Percentiles rank a stretch among this genome's conserved stretches.
Conservation (phyloP, 1,284 basidiomycete genomes). For the Tremellales sp. region DNA sequence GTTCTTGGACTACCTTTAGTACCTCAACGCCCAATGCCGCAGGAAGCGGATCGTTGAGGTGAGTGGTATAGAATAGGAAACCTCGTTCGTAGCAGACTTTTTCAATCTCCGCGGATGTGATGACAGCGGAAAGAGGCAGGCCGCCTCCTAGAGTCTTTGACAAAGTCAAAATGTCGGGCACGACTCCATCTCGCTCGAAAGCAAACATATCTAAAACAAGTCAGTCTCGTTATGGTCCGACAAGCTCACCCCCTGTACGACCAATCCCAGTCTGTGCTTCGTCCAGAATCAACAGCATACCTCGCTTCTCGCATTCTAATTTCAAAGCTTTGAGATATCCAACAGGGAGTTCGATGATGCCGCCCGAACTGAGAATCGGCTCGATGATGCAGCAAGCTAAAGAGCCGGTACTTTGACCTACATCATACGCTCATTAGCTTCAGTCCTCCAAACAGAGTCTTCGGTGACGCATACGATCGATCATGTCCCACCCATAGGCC, state of each 20-base stretch:
- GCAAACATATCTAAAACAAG: conserved; percentile 45
- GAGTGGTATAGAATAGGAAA: conserved; percentile 36
- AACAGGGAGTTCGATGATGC: conserved; percentile 29
- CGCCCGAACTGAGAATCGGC: conserved; percentile 47
- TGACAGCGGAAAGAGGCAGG: conserved; percentile 80
- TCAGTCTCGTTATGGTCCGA: not conserved
- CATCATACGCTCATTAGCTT: not conserved
- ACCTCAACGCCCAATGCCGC: conserved; percentile 61
- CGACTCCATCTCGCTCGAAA: conserved; percentile 71
- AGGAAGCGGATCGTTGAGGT: conserved; percentile 34
- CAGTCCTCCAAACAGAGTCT: not conserved
- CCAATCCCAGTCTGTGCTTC: conserved; percentile 85
- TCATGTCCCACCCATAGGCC: conserved; percentile 36
- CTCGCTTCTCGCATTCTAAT: conserved; percentile 27
- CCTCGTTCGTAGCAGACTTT: conserved; percentile 46
- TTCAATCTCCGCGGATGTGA: conserved; percentile 62
- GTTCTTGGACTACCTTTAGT: conserved; percentile 61
- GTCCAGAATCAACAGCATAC: conserved; percentile 65
- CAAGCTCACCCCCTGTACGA: conserved; percentile 71
- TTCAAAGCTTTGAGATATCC: conserved; percentile 34
- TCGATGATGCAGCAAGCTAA: conserved; percentile 47
- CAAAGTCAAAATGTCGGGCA: conserved; percentile 77
- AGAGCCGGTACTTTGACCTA: conserved; percentile 28
- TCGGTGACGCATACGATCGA: conserved; percentile 25
- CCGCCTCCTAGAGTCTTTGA: conserved; percentile 94